Percentiles rank a stretch among this genome's conserved stretches.
These are phyloP conservation scores for Hyaloraphidium curvatum DNA, from an alignment of 192 early-diverging fungal genomes.

Conservation along the genomic window DNA sequence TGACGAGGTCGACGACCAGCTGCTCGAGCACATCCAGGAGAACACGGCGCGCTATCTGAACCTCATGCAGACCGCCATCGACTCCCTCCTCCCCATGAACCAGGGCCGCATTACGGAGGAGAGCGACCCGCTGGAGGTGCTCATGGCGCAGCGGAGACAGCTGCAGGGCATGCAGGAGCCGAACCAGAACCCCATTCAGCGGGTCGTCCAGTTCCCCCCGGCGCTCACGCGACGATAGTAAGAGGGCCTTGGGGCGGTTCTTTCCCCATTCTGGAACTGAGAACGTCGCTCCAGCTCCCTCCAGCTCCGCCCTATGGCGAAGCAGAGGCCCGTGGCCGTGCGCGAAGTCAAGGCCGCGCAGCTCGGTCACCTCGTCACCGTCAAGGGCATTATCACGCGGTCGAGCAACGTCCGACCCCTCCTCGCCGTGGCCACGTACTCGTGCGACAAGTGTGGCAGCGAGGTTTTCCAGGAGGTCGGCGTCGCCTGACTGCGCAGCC, in stretches of 20 bases:
- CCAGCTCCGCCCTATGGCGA: slow-evolving; percentile 54
- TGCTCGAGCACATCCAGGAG: slow-evolving; percentile 36
- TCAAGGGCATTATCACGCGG: slow-evolving; percentile 84
- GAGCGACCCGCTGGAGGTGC: slow-evolving; percentile 70
- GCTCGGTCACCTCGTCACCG: slow-evolving; percentile 69
- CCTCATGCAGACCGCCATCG: slow-evolving; percentile 59
- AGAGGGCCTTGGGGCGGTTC: slow-evolving; percentile 10
- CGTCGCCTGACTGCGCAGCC: background rate
- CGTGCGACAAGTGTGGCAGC: slow-evolving; percentile 82
- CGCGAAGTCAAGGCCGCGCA: slow-evolving; percentile 62
- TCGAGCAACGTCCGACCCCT: slow-evolving; percentile 87
- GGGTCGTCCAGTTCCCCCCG: slow-evolving; percentile 42
- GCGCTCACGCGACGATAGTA: slow-evolving; percentile 73
- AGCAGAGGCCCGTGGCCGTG: slow-evolving; percentile 47
- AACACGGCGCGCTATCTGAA: slow-evolving; percentile 77
- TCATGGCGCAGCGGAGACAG: slow-evolving; percentile 64
- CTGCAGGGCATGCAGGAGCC: slow-evolving; percentile 21
- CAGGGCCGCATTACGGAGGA: slow-evolving; percentile 26
- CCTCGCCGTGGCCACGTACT: slow-evolving; percentile 66
- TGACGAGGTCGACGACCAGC: slow-evolving; percentile 2
- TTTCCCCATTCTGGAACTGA: background rate
- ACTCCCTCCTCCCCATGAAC: slow-evolving; percentile 29
- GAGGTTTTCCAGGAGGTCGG: slow-evolving; percentile 90
- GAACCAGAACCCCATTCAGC: slow-evolving; percentile 15
- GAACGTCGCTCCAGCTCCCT: slow-evolving; percentile 30